Evolutionary conservation across 805 yeast species (phyloP).

Genomic region (Crinitomyces ghanaensis): DNA sequence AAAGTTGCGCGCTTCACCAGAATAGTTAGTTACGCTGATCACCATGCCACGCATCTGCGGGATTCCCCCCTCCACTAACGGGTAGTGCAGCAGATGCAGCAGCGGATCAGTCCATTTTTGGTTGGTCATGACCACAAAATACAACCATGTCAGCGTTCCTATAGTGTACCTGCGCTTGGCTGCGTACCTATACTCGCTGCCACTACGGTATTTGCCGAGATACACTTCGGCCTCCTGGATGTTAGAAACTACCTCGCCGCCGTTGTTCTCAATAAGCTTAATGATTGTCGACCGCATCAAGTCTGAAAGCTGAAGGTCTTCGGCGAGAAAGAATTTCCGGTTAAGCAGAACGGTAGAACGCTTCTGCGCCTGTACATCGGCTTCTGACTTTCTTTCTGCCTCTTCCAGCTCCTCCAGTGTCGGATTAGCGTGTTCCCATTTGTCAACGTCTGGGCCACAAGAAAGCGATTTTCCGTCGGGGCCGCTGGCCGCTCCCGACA

Average conservation of each 20-base stretch:
- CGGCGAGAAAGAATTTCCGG: conserved; percentile 39
- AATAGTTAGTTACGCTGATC: conserved; percentile 66
- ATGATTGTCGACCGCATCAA: conserved; percentile 31
- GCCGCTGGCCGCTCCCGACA: not conserved
- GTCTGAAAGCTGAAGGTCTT: conserved; percentile 45
- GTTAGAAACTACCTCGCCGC: conserved; percentile 38
- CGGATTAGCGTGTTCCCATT: not conserved
- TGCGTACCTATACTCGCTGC: conserved; percentile 42
- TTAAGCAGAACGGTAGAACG: too few species aligned
- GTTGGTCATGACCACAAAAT: conserved; percentile 48
- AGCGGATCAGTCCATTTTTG: conserved; percentile 46
- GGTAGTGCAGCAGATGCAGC: conserved; percentile 54
- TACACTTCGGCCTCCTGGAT: conserved; percentile 34
- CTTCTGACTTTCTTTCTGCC: too few species aligned
- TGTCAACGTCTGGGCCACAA: not conserved
- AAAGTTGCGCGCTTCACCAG: conserved; percentile 75
- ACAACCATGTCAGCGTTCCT: conserved; percentile 71
- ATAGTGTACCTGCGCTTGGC: conserved; percentile 30
- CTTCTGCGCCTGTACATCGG: too few species aligned
- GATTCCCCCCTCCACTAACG: conserved; percentile 43
- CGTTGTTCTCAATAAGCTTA: conserved; percentile 37
- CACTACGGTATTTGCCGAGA: conserved; percentile 52
- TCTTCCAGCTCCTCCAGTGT: too few species aligned
- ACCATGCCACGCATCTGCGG: conserved; percentile 42
- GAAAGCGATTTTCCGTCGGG: not conserved